Conservation (phyloP, 2,329 filamentous ascomycete species). For the Metarhizium robertsii region DNA sequence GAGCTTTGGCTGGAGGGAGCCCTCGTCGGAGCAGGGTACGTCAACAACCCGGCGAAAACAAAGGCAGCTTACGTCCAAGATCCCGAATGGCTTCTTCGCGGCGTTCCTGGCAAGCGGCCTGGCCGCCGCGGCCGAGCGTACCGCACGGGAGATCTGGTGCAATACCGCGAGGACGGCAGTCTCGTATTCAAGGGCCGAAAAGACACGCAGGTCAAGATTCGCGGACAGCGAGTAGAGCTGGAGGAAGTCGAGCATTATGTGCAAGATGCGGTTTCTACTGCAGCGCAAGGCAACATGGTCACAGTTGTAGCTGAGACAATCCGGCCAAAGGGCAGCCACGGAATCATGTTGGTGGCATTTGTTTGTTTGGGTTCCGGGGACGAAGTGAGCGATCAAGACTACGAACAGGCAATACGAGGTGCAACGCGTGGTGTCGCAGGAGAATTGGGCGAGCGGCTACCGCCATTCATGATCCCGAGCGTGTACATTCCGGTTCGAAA, state of each 20-base stretch:
- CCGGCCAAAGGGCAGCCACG: not conserved
- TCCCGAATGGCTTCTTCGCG: no score
- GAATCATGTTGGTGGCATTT: not conserved
- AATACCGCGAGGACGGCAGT: not conserved
- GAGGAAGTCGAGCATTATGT: constrained; percentile 14
- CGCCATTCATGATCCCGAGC: not conserved
- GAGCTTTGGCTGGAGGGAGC: no score
- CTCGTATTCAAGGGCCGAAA: constrained; percentile 11
- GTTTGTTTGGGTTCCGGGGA: not conserved
- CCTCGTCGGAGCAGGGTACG: no score
- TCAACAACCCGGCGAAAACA: no score
- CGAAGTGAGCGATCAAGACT: not conserved
- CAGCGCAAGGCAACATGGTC: not conserved
- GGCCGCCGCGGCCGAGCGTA: not conserved
- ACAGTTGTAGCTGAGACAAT: not conserved
- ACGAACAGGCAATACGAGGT: no score
- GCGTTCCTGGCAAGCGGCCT: not conserved
- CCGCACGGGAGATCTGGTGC: not conserved
- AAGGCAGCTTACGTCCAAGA: no score
- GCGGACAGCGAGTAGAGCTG: constrained; percentile 17
- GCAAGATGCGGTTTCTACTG: not conserved
- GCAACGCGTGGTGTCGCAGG: no score
- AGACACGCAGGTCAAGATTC: constrained; percentile 18
- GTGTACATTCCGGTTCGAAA: not conserved
- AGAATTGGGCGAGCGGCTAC: not conserved